Evolutionary conservation across 1,284 basidiomycete species (phyloP).

Genomic region (Mycosarcoma mackinlayi): DNA sequence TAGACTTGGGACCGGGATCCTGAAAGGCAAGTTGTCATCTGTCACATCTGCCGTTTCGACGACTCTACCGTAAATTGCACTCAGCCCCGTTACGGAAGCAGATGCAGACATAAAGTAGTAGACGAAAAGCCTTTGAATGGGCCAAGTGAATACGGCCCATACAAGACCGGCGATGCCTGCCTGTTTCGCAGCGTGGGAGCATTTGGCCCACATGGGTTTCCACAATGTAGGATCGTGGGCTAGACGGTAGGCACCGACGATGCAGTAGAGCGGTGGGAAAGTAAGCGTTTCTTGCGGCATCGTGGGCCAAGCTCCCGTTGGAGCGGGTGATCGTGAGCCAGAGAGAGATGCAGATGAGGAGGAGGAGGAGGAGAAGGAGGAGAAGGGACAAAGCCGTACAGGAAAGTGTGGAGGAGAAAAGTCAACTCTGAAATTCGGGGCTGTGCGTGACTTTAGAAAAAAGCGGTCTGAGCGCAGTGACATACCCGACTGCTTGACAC

Average conservation of each 20-base stretch:
- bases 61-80: slow-evolving; percentile 31
- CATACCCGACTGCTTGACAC: no score
- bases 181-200: slow-evolving; percentile 49
- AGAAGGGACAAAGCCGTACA: not conserved
- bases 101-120: slow-evolving; percentile 58
- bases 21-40: slow-evolving; percentile 34
- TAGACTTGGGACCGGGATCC: slow-evolving; percentile 48
- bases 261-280: slow-evolving; percentile 61
- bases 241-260: slow-evolving; percentile 64
- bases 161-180: slow-evolving; percentile 38
- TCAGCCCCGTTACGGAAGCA: slow-evolving; percentile 49
- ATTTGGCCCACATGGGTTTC: slow-evolving; percentile 64
- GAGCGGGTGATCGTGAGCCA: no score
- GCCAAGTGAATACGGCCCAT: slow-evolving; percentile 61
- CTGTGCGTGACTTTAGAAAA: no score
- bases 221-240: slow-evolving; percentile 58
- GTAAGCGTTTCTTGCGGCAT: slow-evolving; percentile 66
- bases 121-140: slow-evolving; percentile 59
- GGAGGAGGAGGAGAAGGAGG: no score
- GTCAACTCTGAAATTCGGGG: not conserved
- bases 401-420: not conserved
- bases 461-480: not conserved
- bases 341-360: slow-evolving; percentile 3
- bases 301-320: not conserved
- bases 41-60: slow-evolving; percentile 45